Evolutionary conservation across 192 early-diverging fungal genomes (phyloP).

Genomic region (Coemansia erecta): DNA sequence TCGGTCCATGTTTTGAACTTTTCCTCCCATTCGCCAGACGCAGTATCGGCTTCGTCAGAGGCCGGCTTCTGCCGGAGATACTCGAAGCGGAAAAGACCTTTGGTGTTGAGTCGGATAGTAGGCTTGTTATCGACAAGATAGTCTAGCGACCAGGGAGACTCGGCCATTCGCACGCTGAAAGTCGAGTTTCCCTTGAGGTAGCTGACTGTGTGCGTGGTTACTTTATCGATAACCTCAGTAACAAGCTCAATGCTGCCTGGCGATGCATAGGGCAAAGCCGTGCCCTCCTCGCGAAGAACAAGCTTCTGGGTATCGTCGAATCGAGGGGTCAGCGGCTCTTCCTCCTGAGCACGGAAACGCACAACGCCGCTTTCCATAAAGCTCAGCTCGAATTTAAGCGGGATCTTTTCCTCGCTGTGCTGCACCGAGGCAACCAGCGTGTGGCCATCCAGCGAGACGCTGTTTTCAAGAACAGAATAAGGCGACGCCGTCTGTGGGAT

Average conservation of each 20-base stretch:
- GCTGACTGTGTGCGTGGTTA: conserved; percentile 23
- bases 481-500: conserved; percentile 45
- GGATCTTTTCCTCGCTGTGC: conserved; percentile 29
- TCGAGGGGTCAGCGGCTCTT: conserved; percentile 63
- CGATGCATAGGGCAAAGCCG: conserved; percentile 21
- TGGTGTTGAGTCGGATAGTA: conserved; percentile 76
- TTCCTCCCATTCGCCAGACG: conserved; percentile 80
- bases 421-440: conserved; percentile 26
- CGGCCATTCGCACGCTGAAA: conserved; percentile 38
- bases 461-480: conserved; percentile 62
- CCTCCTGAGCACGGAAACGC: conserved; percentile 66
- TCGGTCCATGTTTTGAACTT: conserved; percentile 85
- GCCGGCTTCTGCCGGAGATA: conserved; percentile 52
- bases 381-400: conserved; percentile 42
- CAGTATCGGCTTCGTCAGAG: conserved; percentile 44
- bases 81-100: conserved; percentile 84
- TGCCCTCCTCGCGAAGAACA: conserved; percentile 54
- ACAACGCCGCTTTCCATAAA: conserved; percentile 59
- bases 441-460: conserved; percentile 55
- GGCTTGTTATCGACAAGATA: conserved; percentile 32
- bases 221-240: conserved; percentile 12
- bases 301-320: conserved; percentile 64
- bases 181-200: conserved; percentile 15
- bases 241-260: conserved; percentile 21
- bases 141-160: conserved; percentile 45